Base-by-base conservation (phyloP, 2,329 filamentous ascomycete species). In the Aspergillus sergii region DNA sequence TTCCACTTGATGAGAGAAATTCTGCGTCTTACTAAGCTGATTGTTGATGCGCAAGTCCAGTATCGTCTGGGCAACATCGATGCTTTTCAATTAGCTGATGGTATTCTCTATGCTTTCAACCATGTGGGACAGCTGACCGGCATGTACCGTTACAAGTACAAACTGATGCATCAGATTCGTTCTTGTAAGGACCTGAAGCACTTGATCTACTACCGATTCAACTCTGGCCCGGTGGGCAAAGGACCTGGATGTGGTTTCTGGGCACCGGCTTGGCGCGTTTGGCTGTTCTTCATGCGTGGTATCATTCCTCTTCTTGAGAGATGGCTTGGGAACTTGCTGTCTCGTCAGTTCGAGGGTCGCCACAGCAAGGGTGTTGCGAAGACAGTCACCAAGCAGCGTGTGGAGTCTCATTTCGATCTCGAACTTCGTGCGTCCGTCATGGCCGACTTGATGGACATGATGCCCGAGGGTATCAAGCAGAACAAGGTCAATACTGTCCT, bases 121-220 rank as follows among this genome's bases (percentile, higher is more conserved):
- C 95, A 99, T 72, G 95, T 99, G 62, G 95, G 95, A 66, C 96
- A 99, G 79, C 84, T 99, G 65, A 99, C 95, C 19, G 95, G 95
- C 76, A 99, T 99, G 95, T 99, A 99, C 81, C 91, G 95, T 65
- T 99, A 99, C 86, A 99, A 99, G 85, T 99, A 99, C 84, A 99
- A 99, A 85, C 85, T 99, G 61, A 99, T 99, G 95, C 95, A 99
- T 78, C 95, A 99, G 79, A 99, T 99, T 72, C 92, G 95, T 71
- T 96, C 95, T 0, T 99, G 95, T 84, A 99, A 99, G 80, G 95
- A 99, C 80, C 79, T 99, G 75, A 99, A 99, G 86, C 95, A 99
- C 86, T 82, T 99, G 66, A 98, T 99, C 69, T 99, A 99, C 82
- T 98, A 98, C 79, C 91, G 94, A 57, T 99, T 99, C 83, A 99